Conservation (phyloP, 192 early-diverging fungal species). For the Linnemannia exigua region DNA sequence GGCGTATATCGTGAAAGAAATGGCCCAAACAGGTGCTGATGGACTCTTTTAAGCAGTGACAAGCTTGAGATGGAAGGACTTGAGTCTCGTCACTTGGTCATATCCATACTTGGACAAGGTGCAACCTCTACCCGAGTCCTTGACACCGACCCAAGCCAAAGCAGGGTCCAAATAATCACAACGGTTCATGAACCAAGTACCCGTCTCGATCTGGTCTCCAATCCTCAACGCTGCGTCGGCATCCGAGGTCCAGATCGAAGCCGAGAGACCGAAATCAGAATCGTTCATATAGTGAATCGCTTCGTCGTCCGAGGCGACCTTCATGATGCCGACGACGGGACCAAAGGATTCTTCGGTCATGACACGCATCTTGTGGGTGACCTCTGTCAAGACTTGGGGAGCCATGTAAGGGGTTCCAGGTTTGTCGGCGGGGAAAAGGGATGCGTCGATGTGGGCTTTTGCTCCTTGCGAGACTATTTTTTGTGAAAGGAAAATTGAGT, state of each 20-base stretch:
- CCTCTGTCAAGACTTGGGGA: constrained; percentile 83
- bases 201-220: constrained; percentile 76
- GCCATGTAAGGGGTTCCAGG: constrained; percentile 76
- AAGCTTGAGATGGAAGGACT: constrained; percentile 74
- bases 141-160: constrained; percentile 83
- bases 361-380: constrained; percentile 79
- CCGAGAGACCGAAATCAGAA: constrained; percentile 82
- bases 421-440: constrained; percentile 70
- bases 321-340: constrained; percentile 84
- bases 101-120: constrained; percentile 80
- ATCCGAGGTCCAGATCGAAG: constrained; percentile 84
- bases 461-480: constrained; percentile 75
- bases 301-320: constrained; percentile 79
- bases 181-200: constrained; percentile 89
- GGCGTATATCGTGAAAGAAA: no score
- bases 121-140: constrained; percentile 80
- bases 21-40: neutral
- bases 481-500: no score
- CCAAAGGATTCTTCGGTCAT: constrained; percentile 92
- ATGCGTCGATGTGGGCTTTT: constrained; percentile 69
- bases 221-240: constrained; percentile 70
- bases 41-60: constrained; percentile 34
- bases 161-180: constrained; percentile 89
- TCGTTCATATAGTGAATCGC: constrained; percentile 88
- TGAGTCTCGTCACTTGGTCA: constrained; percentile 78